Conservation (phyloP, 495 filamentous ascomycete genomes). For the Aspergillus heteromorphus region DNA sequence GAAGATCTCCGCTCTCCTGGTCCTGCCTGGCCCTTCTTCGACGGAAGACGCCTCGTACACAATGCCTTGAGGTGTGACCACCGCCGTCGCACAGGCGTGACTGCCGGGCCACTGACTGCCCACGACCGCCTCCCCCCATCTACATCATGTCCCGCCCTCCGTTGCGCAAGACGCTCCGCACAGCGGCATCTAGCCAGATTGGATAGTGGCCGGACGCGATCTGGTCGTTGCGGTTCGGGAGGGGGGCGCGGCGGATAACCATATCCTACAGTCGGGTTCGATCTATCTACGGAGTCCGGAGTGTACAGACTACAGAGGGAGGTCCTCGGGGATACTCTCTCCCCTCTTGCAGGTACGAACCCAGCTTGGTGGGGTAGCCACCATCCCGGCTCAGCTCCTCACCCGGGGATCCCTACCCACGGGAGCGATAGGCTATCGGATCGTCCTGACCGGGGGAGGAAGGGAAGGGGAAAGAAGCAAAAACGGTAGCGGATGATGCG, state of each 20-base stretch:
- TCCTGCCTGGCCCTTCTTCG: neutral
- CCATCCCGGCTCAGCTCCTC: neutral
- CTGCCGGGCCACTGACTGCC: neutral
- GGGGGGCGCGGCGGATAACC: neutral
- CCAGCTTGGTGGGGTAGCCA: neutral
- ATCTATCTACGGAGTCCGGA: neutral
- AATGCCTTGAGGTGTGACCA: neutral
- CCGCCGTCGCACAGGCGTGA: neutral
- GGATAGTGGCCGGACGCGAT: neutral
- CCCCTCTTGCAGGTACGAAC: neutral
- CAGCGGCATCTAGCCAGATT: neutral
- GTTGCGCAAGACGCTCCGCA: neutral
- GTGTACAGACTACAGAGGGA: neutral
- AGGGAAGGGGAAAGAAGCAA: neutral
- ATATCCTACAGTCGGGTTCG: neutral
- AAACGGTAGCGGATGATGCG: neutral
- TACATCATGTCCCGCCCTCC: neutral
- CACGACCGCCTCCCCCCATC: neutral
- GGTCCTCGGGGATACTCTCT: neutral
- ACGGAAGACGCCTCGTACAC: neutral
- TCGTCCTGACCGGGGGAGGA: neutral
- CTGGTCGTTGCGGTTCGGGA: neutral
- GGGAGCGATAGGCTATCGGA: neutral
- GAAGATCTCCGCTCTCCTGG: constrained; percentile 2
- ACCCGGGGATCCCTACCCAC: neutral